Base-by-base conservation (phyloP, 208 protist genomes). In the Jaenimonas drosophilae region DNA sequence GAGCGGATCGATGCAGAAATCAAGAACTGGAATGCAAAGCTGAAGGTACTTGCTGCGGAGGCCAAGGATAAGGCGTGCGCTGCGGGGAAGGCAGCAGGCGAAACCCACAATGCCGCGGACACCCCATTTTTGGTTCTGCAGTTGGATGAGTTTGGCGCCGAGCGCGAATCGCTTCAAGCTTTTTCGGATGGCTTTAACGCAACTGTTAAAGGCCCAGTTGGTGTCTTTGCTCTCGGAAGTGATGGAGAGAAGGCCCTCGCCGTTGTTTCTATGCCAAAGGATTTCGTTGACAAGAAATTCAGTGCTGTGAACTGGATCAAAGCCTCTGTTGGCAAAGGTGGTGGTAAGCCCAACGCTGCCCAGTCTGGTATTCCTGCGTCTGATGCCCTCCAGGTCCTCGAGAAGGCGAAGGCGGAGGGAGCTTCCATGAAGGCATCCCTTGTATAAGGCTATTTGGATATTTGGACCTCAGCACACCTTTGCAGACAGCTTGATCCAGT, bases 261-360 rank as follows among this genome's bases (percentile, higher is more conserved):
- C 11, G 41, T 92, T 19, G 74, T 87, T 25, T 33, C 58, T 30
- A 60, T 95, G 44, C 70, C 88, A n/a, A 12, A 31, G 23, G 74
- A 58, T 17, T 68, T 86, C 17, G 69, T 81, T n/a, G 64, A 47
- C 29, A 90, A 81, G 63, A 89, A 89, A 64, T 47, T 88, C 40
- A 83, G 66, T 57, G 88, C 88, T 6, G 74, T 91, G 26, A 40
- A 62, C 34, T 95, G 88, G 85, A 68, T 72, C 9, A 92, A 91
- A 71, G 42, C 73, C 6, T 67, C 76, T 6, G 67, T 84, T 24
- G 88, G 88, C 28, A 95, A 95, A 60, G 88, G 88, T 33, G 88
- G 88, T 24, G 88, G 88, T 27, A 95, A 95, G 62, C 72, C 81
- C 38, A 70, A 78, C 49, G 66, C 72, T n/a, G 88, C 88, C 6